phyloP scores from a whole-genome alignment of 805 yeast genomes.

The Tetrapisispora taiwanensis region DNA sequence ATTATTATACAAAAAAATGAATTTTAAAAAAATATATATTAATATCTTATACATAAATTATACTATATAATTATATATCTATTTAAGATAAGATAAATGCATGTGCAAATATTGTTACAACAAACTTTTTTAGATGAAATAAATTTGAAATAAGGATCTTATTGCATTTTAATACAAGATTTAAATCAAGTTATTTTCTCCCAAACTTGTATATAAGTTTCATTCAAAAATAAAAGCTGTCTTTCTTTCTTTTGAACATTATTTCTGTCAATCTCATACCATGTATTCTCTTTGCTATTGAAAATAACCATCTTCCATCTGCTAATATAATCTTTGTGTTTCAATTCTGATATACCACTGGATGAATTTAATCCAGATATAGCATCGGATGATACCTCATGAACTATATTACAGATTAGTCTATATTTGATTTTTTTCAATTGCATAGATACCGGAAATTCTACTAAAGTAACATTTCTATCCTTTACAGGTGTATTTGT shows the following conservation, averaged over 20 bases:
- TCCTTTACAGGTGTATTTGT: slow-evolving; percentile 29
- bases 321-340: slow-evolving; percentile 25
- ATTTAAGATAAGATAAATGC: background rate
- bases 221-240: slow-evolving; percentile 52
- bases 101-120: background rate
- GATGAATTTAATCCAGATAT: slow-evolving; percentile 12
- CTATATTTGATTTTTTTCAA: slow-evolving; percentile 30
- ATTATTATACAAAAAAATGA: background rate
- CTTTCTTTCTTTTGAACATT: slow-evolving; percentile 37
- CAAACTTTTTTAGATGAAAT: background rate
- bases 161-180: too few relatives aligned
- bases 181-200: slow-evolving; percentile 20
- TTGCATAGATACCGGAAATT: slow-evolving; percentile 37
- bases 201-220: slow-evolving; percentile 64
- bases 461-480: slow-evolving; percentile 54
- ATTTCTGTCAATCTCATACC: slow-evolving; percentile 54
- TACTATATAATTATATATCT: background rate
- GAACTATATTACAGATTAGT: slow-evolving; percentile 41
- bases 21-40: too few relatives aligned
- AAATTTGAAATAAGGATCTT: too few relatives aligned
- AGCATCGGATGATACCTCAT: slow-evolving; percentile 13
- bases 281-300: slow-evolving; percentile 33
- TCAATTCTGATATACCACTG: slow-evolving; percentile 7
- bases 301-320: slow-evolving; percentile 42
- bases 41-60: background rate